Evolutionary conservation across 116 monocot species (phyloP), one percentile per base, ranked within the genome.

Genomic region (Phalaenopsis hybrid): DNA sequence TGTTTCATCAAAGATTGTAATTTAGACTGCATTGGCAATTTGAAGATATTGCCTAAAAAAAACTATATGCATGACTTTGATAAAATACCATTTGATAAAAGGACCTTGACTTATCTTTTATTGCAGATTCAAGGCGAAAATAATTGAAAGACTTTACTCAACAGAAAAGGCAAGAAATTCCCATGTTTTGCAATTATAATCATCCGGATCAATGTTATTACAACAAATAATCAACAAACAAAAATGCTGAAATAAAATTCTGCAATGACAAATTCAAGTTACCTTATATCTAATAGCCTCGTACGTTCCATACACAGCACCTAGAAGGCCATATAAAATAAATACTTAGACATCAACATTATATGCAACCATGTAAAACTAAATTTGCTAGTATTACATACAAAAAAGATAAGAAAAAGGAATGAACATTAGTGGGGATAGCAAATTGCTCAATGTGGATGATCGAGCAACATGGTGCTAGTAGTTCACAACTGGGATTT

Each of bases 241-340:
- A 37, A 65, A 65, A 37, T 37, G 34, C 31, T 23, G 72, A 72
- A 65, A 31, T 3, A 72, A 34, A 15, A 72, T 37, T 34, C 72
- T 2, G 25, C 23, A 65, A 23, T 23, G 34, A 15, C 72, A 72
- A 20, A 45, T 75, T 75, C 46, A 80, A 48, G 13, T 76, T 86
- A 96, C 95, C 93, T 90, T 96, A 75, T 86, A 93, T 86, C 93
- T 89, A 43, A 96, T 84, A 50, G 95, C 95, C 80, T 96, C 95
- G 61, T 93, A 95, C 20, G 93, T 95, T 81, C 95, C 95, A 91
- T 95, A 95, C 72, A 93, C 93, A 45, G 95, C 95, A 90, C 93
- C 93, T 96, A 83, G 81, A 85, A 72, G 44, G 4, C 9, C 20
- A 78, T 52, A 52, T 51, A 50, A 20, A 78, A 72, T 72, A 72